Base-by-base conservation (phyloP, 2,329 filamentous ascomycete species). In the Neonectria coccinea region DNA sequence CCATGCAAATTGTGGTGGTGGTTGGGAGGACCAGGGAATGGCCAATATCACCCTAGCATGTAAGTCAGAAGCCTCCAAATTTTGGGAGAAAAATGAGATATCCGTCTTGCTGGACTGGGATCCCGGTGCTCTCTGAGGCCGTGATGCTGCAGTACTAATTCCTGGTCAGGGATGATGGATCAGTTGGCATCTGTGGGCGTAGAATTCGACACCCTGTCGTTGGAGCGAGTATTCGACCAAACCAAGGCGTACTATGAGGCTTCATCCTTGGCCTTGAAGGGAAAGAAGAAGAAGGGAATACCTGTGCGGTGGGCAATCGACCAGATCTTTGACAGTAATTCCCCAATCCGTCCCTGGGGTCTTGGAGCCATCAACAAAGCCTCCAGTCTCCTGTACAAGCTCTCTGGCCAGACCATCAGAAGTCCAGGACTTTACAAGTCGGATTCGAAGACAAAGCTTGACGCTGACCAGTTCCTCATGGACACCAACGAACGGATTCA, bases 1-100 rank as follows among this genome's bases (percentile, higher is more conserved):
- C 54, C 91, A 94, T 73, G 88, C 84, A 11, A 91, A 92, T 70
- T 87, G 91, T 51, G 91, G 91, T 5, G 91, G 91, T 33, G 90
- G 91, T 2, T 91, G 86, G 86, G 74, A 78, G 5, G 84, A 86
- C 52, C 80, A 85, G 64, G 82, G 82, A 48, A 77, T 81, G 20
- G 75, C 80, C 3, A 79, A 82, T 56, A 74, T 77, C 16, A 77
- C 77, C 22, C 73, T 82, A 51, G 75, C 78, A 18, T 82, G 80
- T 81, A 69, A 69, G 80, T 71, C n/a, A n/a, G 29, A 51, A 31
- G 18, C 10, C 18, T n/a, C 16, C 20, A 6, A 31, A 18, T 6
- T 5, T 6, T n/a, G 1, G 47, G 25, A 29, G 4, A 50, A 18
- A 27, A 8, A 11, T n/a, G 27, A 6, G 16, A 31, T n/a, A 12